phyloP scores from a whole-genome alignment of 176 grass and related monocot genomes.

The Cenchrus fungigraminus region DNA sequence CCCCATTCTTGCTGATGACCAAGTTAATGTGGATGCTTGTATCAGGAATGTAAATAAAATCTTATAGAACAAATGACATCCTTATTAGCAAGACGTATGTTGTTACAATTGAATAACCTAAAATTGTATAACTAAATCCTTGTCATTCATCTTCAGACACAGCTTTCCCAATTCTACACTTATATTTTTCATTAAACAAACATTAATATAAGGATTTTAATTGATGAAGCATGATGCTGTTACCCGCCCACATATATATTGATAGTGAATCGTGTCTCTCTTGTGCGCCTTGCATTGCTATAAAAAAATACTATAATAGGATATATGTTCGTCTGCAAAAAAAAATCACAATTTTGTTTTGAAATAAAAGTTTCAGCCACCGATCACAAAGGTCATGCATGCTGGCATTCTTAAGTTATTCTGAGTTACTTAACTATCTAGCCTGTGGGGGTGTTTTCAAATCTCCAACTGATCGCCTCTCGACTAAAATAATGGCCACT shows the following conservation, averaged over 20 bases:
- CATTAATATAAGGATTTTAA: not conserved
- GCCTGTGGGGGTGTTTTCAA: not conserved
- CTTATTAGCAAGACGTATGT: not conserved
- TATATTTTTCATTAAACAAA: not conserved
- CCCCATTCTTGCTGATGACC: slow-evolving; percentile 3
- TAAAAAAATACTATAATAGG: not conserved
- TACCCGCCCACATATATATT: not conserved
- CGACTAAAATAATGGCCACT: slow-evolving; percentile 31
- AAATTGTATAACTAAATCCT: not conserved
- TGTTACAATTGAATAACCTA: not conserved
- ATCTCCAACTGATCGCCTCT: slow-evolving; percentile 46
- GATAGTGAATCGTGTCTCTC: not conserved
- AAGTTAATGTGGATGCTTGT: slow-evolving; percentile 34
- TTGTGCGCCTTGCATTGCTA: not conserved
- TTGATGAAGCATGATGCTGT: not conserved
- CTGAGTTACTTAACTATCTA: slow-evolving; percentile 3
- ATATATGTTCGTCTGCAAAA: not conserved
- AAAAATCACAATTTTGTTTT: slow-evolving; percentile 25
- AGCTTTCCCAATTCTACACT: not conserved
- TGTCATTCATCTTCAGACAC: not conserved
- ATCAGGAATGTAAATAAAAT: slow-evolving; percentile 22
- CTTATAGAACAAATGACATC: slow-evolving; percentile 16
- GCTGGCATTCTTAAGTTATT: slow-evolving; percentile 28
- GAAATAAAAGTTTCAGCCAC: not conserved
- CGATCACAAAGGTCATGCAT: not conserved